Evolutionary conservation across 2,329 filamentous ascomycete species (phyloP).

Genomic region (Colletotrichum truncatum): DNA sequence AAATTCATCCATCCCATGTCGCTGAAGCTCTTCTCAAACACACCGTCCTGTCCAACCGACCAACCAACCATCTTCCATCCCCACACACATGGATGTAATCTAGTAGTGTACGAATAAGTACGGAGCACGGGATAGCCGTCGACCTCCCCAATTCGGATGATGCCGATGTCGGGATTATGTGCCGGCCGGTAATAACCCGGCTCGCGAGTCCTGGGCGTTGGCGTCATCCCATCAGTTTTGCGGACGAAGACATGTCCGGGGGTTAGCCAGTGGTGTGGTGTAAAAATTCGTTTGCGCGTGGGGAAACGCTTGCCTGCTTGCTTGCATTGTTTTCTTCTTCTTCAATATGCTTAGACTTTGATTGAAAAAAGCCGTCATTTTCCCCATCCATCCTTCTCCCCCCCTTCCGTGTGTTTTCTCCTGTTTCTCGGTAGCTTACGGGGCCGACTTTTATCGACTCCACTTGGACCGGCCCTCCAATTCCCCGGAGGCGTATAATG

Average conservation of each 20-base stretch:
- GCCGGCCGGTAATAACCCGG: slow-evolving; percentile 27
- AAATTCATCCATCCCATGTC: background rate
- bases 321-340: background rate
- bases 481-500: background rate
- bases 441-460: background rate
- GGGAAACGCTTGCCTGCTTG: too few species aligned
- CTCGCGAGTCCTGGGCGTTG: slow-evolving; percentile 1
- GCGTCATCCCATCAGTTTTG: slow-evolving; percentile 23
- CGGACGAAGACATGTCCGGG: slow-evolving; percentile 24
- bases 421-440: background rate
- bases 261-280: background rate
- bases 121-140: too few species aligned
- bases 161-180: slow-evolving; percentile 21
- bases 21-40: background rate
- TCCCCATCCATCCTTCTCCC: too few species aligned
- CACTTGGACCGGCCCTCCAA: background rate
- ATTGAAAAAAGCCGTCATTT: too few species aligned
- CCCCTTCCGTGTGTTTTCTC: too few species aligned
- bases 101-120: too few species aligned
- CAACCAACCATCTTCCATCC: background rate
- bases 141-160: background rate
- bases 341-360: background rate
- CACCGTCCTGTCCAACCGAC: too few species aligned
- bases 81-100: too few species aligned
- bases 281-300: background rate